Evolutionary conservation across 768 basidiomycete species (phyloP), one percentile per base, ranked within the genome.

Genomic region (Leccinum pellstonianum): DNA sequence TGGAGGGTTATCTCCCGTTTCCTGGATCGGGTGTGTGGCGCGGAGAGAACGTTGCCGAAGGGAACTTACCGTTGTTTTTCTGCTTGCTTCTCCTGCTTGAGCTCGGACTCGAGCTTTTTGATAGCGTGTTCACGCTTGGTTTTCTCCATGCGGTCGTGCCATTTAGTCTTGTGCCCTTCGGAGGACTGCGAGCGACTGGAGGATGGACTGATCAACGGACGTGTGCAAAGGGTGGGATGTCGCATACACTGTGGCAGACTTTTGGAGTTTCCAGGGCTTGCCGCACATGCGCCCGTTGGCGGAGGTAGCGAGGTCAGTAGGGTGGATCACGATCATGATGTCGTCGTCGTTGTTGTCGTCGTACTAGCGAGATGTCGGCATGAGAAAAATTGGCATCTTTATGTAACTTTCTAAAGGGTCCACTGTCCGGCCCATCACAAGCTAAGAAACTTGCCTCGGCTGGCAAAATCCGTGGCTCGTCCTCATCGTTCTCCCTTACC

Each of bases 1-100:
- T 89, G 86, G 54, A 81, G 72, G 0, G 87, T 90, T 56, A 89
- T 80, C 65, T 87, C 84, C 64, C 82, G 78, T 62, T 87, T 82
- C 59, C 90, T 91, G 64, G 29, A 48, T 61, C 57, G 41, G 17
- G 52, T 64, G 37, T 55, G 27, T 50, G 54, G 43, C 29, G 21
- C 31, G 23, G 37, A n/a, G 51, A 37, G 23, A 15, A 35, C 25
- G 17, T 29, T 49, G 7, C 33, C 15, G 38, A 53, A 43, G 51
- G 6, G 9, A 25, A 68, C 74, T 57, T 60, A 86, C 90, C 87
- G 79, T 62, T 80, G 77, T 51, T 80, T 75, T 66, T 91, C 91
- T 4, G 85, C 82, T 64, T 81, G 76, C 66, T 91, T 92, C 71
- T 93, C 91, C 50, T 88, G 86, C 69, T 83, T 88, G 63, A 93